Base-by-base conservation (phyloP, 2,329 filamentous ascomycete species). In the Fusarium sp. region DNA sequence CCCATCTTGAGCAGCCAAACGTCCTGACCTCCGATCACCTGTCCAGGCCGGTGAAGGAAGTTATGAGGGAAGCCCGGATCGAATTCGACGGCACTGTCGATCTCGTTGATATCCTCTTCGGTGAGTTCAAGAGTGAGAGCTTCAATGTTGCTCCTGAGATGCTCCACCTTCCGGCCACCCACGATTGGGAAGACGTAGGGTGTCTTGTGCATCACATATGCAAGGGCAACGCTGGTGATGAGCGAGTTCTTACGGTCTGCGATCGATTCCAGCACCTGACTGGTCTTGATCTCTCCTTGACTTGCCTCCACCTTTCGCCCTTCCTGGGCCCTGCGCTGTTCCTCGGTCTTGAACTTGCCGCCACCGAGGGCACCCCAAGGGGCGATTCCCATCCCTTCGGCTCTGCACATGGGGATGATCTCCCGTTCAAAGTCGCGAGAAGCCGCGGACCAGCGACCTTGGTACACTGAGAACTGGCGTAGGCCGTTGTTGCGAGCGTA, bases 161-260 rank as follows among this genome's bases (percentile, higher is more conserved):
- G 92, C 58, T 92, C 89, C 11, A 93, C 80, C 75, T 91, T 94
- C 12, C 92, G 87, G 0, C 91, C 91, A 12, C 93, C 92, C 6
- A 94, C 85, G 44, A 95, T 90, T 1, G 93, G 93, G 78, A 93
- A 94, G 14, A 94, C 91, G 75, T 93, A 90, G 0, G 92, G 89
- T 1, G 91, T 85, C 83, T 94, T 94, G 72, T 90, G 87, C 86
- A 93, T 88, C 16, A 94, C 90, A 77, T 95, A 95, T 3, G 93
- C 92, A 27, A 95, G 82, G 10, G 93, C 92, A 65, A 88, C 80
- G 69, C 84, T 85, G 17, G 85, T 87, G 71, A 87, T 81, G 61
- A 80, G 73, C 3, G 83, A 85, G 69, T 80, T 79, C 73, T 85
- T 85, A 67, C 82, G 82, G 27, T 76, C 73, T 55, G 86, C 85